These are phyloP conservation scores for Cryptosporidium bovis DNA, from an alignment of 169 alveolate genomes.

Conservation along the genomic window DNA sequence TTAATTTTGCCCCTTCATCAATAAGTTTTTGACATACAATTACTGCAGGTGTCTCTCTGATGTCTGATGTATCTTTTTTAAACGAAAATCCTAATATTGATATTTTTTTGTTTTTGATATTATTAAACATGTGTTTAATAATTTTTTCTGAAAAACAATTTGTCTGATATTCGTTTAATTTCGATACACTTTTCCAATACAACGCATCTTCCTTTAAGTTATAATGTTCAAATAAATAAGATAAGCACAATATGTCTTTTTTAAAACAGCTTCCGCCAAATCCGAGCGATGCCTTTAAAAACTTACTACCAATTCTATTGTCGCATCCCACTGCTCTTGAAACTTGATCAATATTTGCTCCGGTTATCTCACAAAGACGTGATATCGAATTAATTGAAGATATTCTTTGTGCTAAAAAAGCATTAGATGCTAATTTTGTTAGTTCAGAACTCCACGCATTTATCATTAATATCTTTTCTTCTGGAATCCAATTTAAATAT, in stretches of 20 bases:
- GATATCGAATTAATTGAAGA: slow-evolving; percentile 89
- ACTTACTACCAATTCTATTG: slow-evolving; percentile 88
- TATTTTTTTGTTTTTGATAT: slow-evolving; percentile 81
- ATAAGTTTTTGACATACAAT: slow-evolving; percentile 79
- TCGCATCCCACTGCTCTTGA: slow-evolving; percentile 82
- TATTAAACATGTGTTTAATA: slow-evolving; percentile 78
- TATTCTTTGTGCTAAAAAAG: slow-evolving; percentile 91
- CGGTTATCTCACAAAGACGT: slow-evolving; percentile 88
- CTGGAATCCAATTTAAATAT: slow-evolving; percentile 85
- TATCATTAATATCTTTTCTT: slow-evolving; percentile 80
- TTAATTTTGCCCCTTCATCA: slow-evolving; percentile 82
- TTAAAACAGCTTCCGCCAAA: slow-evolving; percentile 94
- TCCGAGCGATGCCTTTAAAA: slow-evolving; percentile 87
- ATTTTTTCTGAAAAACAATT: slow-evolving; percentile 77
- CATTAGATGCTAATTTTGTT: slow-evolving; percentile 88
- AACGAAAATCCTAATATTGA: slow-evolving; percentile 90
- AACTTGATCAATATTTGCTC: slow-evolving; percentile 84
- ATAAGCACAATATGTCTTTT: slow-evolving; percentile 86
- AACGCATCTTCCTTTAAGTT: slow-evolving; percentile 84
- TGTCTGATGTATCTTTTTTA: slow-evolving; percentile 92
- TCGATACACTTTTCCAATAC: slow-evolving; percentile 86
- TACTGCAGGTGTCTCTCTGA: slow-evolving; percentile 86
- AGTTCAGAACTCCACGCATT: slow-evolving; percentile 89
- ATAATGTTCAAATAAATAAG: slow-evolving; percentile 83
- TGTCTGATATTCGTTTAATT: slow-evolving; percentile 84